Percentiles rank a stretch among this genome's conserved stretches.
Conservation (phyloP, 2,329 filamentous ascomycete genomes). For the Fusarium anguioides region DNA sequence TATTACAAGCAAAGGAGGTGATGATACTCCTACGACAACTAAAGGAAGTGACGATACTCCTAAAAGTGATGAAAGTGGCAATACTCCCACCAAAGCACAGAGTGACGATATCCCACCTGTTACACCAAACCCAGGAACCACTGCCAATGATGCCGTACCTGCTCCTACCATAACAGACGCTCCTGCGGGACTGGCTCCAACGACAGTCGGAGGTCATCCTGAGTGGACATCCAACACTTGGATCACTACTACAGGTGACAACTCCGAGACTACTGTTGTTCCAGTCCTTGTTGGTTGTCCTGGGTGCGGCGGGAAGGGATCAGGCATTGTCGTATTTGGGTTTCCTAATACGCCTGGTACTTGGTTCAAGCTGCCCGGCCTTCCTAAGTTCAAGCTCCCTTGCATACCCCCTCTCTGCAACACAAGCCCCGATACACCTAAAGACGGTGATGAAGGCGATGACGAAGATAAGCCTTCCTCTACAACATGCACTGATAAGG, state of each 20-base stretch:
- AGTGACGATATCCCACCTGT: no score
- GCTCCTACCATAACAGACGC: no score
- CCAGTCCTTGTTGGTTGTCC: constrained; percentile 27
- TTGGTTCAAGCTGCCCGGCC: background rate
- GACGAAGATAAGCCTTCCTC: background rate
- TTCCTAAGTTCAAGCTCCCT: constrained; percentile 23
- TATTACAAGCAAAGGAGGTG: no score
- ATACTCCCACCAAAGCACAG: no score
- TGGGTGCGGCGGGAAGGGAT: constrained; percentile 10
- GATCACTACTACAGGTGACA: constrained; percentile 28
- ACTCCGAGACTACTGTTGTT: constrained; percentile 25
- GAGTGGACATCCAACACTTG: constrained; percentile 32
- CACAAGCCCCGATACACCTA: background rate
- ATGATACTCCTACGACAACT: no score
- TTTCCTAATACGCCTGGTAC: background rate
- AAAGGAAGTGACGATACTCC: no score
- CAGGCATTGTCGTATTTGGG: constrained; percentile 9
- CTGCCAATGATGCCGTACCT: no score
- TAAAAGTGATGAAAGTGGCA: no score
- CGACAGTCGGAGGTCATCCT: no score
- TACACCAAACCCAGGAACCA: no score
- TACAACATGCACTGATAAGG: constrained; percentile 11
- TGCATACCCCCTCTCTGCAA: constrained; percentile 24
- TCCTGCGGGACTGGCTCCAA: no score
- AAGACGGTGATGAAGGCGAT: background rate